phyloP scores from a whole-genome alignment of 768 basidiomycete genomes.

The Leucocoprinus birnbaumii region DNA sequence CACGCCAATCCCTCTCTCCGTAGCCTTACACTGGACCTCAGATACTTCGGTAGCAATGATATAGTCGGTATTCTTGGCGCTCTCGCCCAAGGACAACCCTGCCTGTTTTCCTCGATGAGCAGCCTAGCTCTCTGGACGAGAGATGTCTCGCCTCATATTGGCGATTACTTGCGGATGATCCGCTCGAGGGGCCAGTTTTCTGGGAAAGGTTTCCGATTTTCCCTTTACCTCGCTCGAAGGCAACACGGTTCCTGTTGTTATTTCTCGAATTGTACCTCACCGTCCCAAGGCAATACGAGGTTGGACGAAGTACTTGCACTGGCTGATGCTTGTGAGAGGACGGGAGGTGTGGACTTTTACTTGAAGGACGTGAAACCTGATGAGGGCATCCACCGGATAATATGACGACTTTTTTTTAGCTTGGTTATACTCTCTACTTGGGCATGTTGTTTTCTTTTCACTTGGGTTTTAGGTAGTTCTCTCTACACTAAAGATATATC shows the following conservation, averaged over 20 bases:
- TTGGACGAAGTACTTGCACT: conserved; percentile 4
- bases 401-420: too few relatives aligned
- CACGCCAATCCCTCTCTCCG: neutral
- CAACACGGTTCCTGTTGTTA: conserved; percentile 6
- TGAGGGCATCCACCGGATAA: neutral
- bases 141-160: neutral
- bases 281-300: neutral
- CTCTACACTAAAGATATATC: too few relatives aligned
- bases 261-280: neutral
- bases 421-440: too few relatives aligned
- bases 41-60: neutral
- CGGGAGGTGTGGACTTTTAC: neutral
- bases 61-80: neutral
- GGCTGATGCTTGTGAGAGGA: neutral
- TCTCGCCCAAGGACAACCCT: neutral
- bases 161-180: neutral
- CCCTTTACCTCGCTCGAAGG: neutral
- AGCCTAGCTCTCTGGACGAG: conserved; percentile 5
- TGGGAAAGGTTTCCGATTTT: neutral
- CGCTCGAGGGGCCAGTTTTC: neutral
- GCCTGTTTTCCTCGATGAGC: neutral
- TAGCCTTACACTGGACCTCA: conserved; percentile 3
- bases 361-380: conserved; percentile 2
- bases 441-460: too few relatives aligned
- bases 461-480: too few relatives aligned